Conservation (phyloP, 2,329 filamentous ascomycete species). For the Exophiala aquamarina region DNA sequence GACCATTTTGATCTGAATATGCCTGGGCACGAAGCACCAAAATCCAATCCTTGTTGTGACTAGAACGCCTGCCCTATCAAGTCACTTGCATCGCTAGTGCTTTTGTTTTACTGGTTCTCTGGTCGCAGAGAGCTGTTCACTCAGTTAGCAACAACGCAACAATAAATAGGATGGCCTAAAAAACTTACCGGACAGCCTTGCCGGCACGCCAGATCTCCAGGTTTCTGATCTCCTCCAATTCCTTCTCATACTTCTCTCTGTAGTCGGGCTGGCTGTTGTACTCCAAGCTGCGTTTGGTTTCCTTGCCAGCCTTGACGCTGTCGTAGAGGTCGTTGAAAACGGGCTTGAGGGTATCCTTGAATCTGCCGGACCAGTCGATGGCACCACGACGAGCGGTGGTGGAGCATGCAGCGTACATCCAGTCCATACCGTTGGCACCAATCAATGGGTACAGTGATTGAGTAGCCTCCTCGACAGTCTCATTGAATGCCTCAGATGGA, state of each 20-base stretch:
- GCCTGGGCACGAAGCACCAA: no score
- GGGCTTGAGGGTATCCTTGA: conserved; percentile 98
- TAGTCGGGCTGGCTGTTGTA: conserved; percentile 97
- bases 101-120: conserved; percentile 65
- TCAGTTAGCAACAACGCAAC: conserved; percentile 1
- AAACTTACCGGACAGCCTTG: conserved; percentile 83
- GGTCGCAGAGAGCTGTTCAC: conserved; percentile 68
- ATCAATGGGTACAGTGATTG: conserved; percentile 98
- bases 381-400: conserved; percentile 97
- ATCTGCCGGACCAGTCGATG: conserved; percentile 95
- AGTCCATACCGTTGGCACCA: conserved; percentile 98
- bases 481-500: conserved; percentile 99
- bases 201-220: conserved; percentile 99
- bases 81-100: conserved; percentile 51
- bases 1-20: no score
- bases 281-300: conserved; percentile 94
- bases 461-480: conserved; percentile 99
- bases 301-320: conserved; percentile 82
- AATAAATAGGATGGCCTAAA: conserved; percentile 10
- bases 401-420: conserved; percentile 99
- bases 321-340: conserved; percentile 98
- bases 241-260: conserved; percentile 93
- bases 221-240: conserved; percentile 97
- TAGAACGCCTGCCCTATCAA: conserved; percentile 11
- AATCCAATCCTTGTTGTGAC: no score